Evolutionary conservation across 805 yeast genomes (phyloP).

Genomic region (Schwanniomyces occidentalis): DNA sequence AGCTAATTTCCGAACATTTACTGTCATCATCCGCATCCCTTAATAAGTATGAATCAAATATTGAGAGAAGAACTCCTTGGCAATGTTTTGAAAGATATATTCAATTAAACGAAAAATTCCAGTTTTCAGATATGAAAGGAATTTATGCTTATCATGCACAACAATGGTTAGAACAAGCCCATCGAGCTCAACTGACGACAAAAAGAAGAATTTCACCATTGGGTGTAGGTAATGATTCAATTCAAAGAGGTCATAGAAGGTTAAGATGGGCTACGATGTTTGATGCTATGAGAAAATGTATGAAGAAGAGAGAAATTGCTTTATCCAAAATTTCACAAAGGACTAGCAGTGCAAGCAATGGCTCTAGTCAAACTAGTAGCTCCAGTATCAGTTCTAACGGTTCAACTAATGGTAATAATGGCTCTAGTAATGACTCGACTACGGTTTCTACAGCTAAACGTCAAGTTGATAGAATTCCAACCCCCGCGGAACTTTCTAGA

Average conservation of each 20-base stretch:
- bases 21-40: slow-evolving; percentile 60
- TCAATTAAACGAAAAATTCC: slow-evolving; percentile 87
- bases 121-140: slow-evolving; percentile 84
- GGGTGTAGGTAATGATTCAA: slow-evolving; percentile 90
- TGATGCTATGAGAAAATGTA: slow-evolving; percentile 88
- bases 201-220: slow-evolving; percentile 87
- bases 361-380: slow-evolving; percentile 9
- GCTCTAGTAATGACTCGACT: slow-evolving; percentile 4
- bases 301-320: slow-evolving; percentile 83
- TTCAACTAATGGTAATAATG: slow-evolving; percentile 5
- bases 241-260: slow-evolving; percentile 89
- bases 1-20: slow-evolving; percentile 79
- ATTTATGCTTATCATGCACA: slow-evolving; percentile 80
- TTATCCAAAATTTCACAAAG: slow-evolving; percentile 31
- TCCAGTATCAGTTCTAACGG: slow-evolving; percentile 8
- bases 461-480: slow-evolving; percentile 48
- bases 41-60: slow-evolving; percentile 73
- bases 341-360: slow-evolving; percentile 3
- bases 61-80: slow-evolving; percentile 97
- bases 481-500: slow-evolving; percentile 82
- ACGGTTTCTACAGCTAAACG: slow-evolving; percentile 37
- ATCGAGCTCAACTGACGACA: slow-evolving; percentile 82
- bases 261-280: slow-evolving; percentile 96
- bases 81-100: slow-evolving; percentile 96
- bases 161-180: slow-evolving; percentile 90